Percentiles rank a stretch among this genome's conserved stretches.
Conservation (phyloP, 2,329 filamentous ascomycete species). For the Ophiostoma australiae region DNA sequence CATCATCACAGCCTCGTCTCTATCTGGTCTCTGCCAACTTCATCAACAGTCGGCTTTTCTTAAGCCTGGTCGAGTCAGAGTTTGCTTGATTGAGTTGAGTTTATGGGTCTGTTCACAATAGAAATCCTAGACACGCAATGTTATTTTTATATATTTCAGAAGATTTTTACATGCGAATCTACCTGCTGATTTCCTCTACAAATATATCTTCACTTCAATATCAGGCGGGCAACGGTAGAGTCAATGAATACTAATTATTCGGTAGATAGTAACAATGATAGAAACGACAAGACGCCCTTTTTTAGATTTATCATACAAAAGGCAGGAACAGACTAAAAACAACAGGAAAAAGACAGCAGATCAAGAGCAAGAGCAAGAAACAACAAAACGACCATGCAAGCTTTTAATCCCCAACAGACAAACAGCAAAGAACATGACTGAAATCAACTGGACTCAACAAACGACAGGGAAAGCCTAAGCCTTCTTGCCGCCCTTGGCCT, state of each 20-base stretch:
- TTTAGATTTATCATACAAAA: constrained; percentile 12
- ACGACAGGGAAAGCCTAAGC: constrained; percentile 23
- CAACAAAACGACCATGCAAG: neutral
- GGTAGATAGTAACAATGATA: neutral
- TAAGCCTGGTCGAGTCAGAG: neutral
- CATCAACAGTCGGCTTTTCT: neutral
- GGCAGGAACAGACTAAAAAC: neutral
- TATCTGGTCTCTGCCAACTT: neutral
- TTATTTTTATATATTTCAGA: too few species aligned
- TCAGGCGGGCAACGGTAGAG: neutral
- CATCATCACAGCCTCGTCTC: neutral
- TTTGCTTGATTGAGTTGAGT: neutral
- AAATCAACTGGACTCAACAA: neutral
- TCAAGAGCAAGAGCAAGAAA: neutral
- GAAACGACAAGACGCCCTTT: constrained; percentile 17
- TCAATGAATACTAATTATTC: constrained; percentile 10
- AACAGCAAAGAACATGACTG: constrained; percentile 8
- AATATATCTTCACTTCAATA: neutral
- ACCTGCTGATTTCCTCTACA: neutral
- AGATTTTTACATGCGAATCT: too few species aligned
- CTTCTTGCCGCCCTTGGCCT: constrained; percentile 39
- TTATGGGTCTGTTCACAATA: neutral
- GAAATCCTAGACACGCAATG: neutral
- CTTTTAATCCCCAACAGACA: constrained; percentile 10
- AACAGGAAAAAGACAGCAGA: neutral